Base-by-base conservation (phyloP, 2,329 filamentous ascomycete species). In the Aspergillus fumigatus region DNA sequence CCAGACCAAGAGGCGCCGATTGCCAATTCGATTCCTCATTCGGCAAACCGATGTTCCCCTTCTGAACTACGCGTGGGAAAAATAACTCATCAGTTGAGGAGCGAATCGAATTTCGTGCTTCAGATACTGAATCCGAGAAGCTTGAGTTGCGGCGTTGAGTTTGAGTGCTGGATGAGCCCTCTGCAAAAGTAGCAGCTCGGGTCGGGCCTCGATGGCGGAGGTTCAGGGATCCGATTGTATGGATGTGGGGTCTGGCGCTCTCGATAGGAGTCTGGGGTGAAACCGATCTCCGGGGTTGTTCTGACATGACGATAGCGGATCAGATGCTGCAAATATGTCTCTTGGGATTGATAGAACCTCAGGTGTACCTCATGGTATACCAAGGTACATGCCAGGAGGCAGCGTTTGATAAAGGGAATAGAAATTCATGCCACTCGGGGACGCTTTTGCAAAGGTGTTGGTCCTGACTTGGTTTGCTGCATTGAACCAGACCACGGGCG, bases 1-100 rank as follows among this genome's bases (percentile, higher is more conserved):
- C 92, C 70, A 96, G 88, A 0, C 85, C 87, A 35, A 97, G 77
- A 1, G 93, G 92, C n/a, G 89, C 79, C 1, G 86, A 89, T 59
- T 94, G 87, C 84, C 91, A 90, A 59, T 86, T 80, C 1, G 88
- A 88, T 53, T 84, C 79, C 40, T 87, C 84, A 27, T 79, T 62
- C 41, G 74, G 70, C n/a, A 72, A 63, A 25, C 73, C 71, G 6
- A 66, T 59, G 54, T 64, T 62, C 25, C 54, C 53, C 51, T 64
- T 70, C 65, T 61, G 77, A 40, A 55, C 61, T 64, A 62, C 84
- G 75, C 74, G 87, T 70, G 79, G 80, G 27, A 84, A 77, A 7
- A 93, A 76, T 26, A 94, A 77, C 62, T 89, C 85, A 65, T 89
- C 86, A 0, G 87, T 88, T 21, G 88, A 89, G 2, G 83, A 84